Evolutionary conservation across 169 alveolate species (phyloP), one percentile per base, ranked within the genome.

Genomic region (Theileria parva): DNA sequence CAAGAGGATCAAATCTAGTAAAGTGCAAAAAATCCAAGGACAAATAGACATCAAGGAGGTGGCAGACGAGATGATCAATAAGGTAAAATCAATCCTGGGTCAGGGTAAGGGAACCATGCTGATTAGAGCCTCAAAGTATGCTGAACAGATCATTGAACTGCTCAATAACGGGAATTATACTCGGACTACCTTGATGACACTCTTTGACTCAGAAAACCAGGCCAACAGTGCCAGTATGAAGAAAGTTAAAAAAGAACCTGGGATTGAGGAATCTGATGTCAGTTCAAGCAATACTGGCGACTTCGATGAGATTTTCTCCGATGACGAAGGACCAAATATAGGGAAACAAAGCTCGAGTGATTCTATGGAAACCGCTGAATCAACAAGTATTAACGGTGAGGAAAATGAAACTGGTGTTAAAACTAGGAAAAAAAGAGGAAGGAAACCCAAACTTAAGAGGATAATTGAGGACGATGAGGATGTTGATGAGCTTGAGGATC

Each of bases 51-150:
- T 80, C 2, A 80, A 80, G 79, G 88, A 74, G 27, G 34, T 73
- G 27, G 84, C 84, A 32, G 88, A 80, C 23, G 88, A 80, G 30
- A 19, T 80, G 65, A 23, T 74, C 48, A 44, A 61, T 19, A 67
- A 59, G 57, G 17, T 80, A 27, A 71, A 71, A 28, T 32, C 74
- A 15, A 71, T 74, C 6, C 75, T 80, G 39, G 88, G 88, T 19
- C 83, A 73, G 57, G 84, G 88, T 23, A 80, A 55, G 75, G 77
- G 84, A 0, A 15, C 84, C 44, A 55, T 50, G 60, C 79, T 80
- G 28, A 73, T 51, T 13, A 72, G 75, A 19, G 64, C 66, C 17
- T 50, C 88, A 12, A 37, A 73, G 30, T n/a, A 28, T 48, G 79
- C 83, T 2, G 84, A 80, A 59, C 48, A 77, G 25, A 80, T 80